Evolutionary conservation across 2,329 filamentous ascomycete species (phyloP).

Genomic region (Ophiostoma montium): DNA sequence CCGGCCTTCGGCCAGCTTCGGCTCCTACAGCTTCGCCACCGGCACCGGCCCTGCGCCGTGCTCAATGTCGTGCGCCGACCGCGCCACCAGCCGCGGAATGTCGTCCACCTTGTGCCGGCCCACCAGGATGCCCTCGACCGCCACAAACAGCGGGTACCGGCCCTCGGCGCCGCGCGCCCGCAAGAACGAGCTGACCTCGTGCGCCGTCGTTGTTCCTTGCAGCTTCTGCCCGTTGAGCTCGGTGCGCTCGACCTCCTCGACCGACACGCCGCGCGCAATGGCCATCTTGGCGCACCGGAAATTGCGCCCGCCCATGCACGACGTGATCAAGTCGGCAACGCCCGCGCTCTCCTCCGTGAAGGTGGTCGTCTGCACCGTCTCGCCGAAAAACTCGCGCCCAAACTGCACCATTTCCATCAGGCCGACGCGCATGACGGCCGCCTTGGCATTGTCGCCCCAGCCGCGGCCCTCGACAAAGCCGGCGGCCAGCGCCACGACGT

Average conservation of each 20-base stretch:
- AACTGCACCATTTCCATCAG: slow-evolving; percentile 95
- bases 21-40: background rate
- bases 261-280: slow-evolving; percentile 61
- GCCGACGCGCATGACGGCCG: slow-evolving; percentile 94
- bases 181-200: slow-evolving; percentile 82
- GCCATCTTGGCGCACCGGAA: slow-evolving; percentile 86
- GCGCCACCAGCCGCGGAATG: slow-evolving; percentile 53
- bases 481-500: slow-evolving; percentile 85
- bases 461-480: slow-evolving; percentile 91
- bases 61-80: slow-evolving; percentile 9
- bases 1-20: too few species aligned
- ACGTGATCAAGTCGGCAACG: slow-evolving; percentile 90
- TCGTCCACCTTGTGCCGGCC: slow-evolving; percentile 65
- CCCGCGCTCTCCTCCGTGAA: slow-evolving; percentile 97
- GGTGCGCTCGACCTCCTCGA: slow-evolving; percentile 75
- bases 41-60: background rate
- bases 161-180: slow-evolving; percentile 62
- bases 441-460: slow-evolving; percentile 98
- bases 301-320: slow-evolving; percentile 82
- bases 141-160: slow-evolving; percentile 86
- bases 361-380: slow-evolving; percentile 65
- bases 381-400: slow-evolving; percentile 80
- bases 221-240: slow-evolving; percentile 96
- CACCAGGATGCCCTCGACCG: slow-evolving; percentile 69
- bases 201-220: slow-evolving; percentile 83